Percentiles rank a stretch among this genome's conserved stretches.
Evolutionary conservation across 1,284 basidiomycete genomes (phyloP).

Genomic region (Xanthoconium separans): DNA sequence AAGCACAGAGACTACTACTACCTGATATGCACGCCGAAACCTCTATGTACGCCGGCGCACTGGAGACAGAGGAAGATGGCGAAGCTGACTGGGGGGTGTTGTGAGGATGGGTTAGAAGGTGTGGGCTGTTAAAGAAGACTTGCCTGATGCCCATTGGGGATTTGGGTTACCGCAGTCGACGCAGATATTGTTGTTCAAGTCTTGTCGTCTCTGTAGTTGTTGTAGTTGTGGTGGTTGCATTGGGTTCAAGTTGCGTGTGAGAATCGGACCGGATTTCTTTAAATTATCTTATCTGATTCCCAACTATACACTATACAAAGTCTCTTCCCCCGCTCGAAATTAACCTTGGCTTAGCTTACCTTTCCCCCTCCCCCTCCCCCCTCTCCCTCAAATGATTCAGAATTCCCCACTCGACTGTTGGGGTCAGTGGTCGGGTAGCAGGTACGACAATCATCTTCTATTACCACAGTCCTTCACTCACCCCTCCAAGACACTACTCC

Average conservation of each 20-base stretch:
- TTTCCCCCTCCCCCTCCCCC: no score
- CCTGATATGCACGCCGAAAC: slow-evolving; percentile 88
- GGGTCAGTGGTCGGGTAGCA: slow-evolving; percentile 60
- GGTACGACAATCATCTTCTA: slow-evolving; percentile 42
- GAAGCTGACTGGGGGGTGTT: slow-evolving; percentile 48
- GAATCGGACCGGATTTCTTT: no score
- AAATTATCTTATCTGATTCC: no score
- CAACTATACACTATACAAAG: no score
- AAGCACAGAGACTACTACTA: slow-evolving; percentile 26
- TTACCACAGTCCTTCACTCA: slow-evolving; percentile 3
- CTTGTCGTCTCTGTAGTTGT: slow-evolving; percentile 50
- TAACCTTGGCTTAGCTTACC: no score
- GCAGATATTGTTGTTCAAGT: slow-evolving; percentile 74
- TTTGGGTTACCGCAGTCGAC: slow-evolving; percentile 83
- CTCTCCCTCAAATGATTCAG: no score
- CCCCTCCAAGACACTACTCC: slow-evolving; percentile 63
- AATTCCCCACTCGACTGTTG: slow-evolving; percentile 42
- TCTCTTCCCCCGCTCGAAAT: no score
- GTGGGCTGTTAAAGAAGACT: neutral
- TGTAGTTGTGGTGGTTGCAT: slow-evolving; percentile 61
- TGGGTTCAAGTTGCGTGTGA: slow-evolving; percentile 45
- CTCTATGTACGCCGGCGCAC: slow-evolving; percentile 88
- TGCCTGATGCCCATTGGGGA: slow-evolving; percentile 90
- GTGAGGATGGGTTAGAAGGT: neutral
- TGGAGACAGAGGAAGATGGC: slow-evolving; percentile 89